Base-by-base conservation (phyloP, 176 grass and related monocot genomes). In the Pontederia crassipes region DNA sequence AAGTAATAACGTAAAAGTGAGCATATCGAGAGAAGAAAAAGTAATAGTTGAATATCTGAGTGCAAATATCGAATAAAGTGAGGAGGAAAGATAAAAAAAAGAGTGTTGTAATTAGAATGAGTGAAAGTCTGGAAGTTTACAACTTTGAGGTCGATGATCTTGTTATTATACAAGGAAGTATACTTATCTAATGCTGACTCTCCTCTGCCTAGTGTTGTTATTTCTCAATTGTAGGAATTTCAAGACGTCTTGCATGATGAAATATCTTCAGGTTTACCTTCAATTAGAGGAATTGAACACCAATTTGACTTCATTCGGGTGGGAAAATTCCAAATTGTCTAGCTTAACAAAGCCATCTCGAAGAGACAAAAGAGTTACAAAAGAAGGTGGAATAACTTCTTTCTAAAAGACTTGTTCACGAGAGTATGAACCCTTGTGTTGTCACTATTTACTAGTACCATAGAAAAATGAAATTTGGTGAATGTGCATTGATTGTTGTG, bases 331-430 rank as follows among this genome's bases (percentile, higher is more conserved):
- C 65, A 40, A 67, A 67, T 13, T 2, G 17, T 10, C 49, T 18
- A 40, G 18, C 48, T 15, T 54, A 67, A 40, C 8, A 20, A 6
- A 54, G 26, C 26, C 35, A 40, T 11, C 50, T 24, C 11, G 7
- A 67, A 18, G 65, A 54, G 11, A 32, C 48, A 7, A 29, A 67
- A 16, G 65, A 67, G 49, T 10, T 67, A 16, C 20, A 67, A 67
- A 27, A 27, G 20, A 49, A 67, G 32, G 65, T 66, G 2, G 9
- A 17, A 26, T 47, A 66, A 4, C 17, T 29, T 9, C 8, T 58
- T 9, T 12, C 16, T 9, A 58, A 58, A 28, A 17, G 56, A 26
- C 4, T 11, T 26, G 56, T 29, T 28, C 4, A 12, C 2, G 4
- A 58, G 28, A 58, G 56, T 2, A 11, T 58, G 56, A 58, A 26